Percentiles rank a stretch among this genome's conserved stretches.
These are phyloP conservation scores for Populus hybrid DNA, from an alignment of 441 rosid genomes.

Conservation along the genomic window DNA sequence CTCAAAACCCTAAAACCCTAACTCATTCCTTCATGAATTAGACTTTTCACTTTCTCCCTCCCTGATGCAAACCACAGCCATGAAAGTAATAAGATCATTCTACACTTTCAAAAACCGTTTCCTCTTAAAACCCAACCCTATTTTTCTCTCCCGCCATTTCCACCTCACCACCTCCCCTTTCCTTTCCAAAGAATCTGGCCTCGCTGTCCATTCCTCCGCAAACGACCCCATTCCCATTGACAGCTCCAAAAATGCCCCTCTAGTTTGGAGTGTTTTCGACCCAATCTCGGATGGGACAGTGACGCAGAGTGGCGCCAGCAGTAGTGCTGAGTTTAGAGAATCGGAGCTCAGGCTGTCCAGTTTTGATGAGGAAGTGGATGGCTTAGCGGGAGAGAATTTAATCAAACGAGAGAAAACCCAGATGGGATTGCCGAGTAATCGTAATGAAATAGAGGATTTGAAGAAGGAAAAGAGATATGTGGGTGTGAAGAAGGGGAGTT, in stretches of 20 bases:
- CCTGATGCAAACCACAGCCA: constrained; percentile 36
- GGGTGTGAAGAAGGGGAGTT: constrained; percentile 23
- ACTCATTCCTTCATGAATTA: background rate
- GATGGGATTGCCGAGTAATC: constrained; percentile 15
- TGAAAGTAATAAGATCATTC: constrained; percentile 41
- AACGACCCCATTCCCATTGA: background rate
- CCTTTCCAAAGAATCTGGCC: constrained; percentile 12
- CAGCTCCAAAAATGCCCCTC: background rate
- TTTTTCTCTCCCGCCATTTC: constrained; percentile 14
- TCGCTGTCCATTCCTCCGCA: constrained; percentile 1
- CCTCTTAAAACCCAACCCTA: constrained; percentile 12
- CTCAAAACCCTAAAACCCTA: constrained; percentile 18
- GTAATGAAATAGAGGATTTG: constrained; percentile 16
- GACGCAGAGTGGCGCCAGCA: background rate
- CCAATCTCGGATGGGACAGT: constrained; percentile 20
- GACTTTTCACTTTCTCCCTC: background rate
- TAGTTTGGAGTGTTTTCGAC: constrained; percentile 29
- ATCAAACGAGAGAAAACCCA: constrained; percentile 8
- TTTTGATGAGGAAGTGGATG: constrained; percentile 9
- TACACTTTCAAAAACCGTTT: constrained; percentile 23
- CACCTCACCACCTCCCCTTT: constrained; percentile 23
- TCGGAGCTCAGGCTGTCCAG: background rate
- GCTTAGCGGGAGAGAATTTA: constrained; percentile 19
- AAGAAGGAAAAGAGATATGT: constrained; percentile 12
- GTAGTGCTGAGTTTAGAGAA: constrained; percentile 1